These are phyloP conservation scores for Pseudogymnoascus sp. DNA, from an alignment of 2,329 filamentous ascomycete species.

Conservation along the genomic window DNA sequence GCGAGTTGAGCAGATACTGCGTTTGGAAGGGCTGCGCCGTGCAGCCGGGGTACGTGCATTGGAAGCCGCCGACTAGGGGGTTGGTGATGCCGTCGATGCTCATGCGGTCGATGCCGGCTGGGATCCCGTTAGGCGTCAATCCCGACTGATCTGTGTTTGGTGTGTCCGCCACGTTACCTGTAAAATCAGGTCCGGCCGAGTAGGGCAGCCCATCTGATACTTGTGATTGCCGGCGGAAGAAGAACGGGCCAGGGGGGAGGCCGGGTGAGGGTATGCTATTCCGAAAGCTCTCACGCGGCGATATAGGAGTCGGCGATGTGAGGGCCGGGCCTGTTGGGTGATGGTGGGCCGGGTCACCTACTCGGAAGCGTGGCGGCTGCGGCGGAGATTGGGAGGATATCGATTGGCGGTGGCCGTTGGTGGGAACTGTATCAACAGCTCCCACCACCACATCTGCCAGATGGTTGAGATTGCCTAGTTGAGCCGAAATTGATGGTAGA, in stretches of 20 bases:
- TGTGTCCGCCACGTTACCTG: constrained; percentile 36
- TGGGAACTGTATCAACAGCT: neutral
- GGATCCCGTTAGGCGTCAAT: constrained; percentile 37
- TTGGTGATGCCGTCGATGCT: constrained; percentile 53
- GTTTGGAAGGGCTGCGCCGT: constrained; percentile 70
- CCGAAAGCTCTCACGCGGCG: constrained; percentile 29
- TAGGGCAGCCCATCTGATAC: constrained; percentile 20
- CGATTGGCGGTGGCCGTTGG: constrained; percentile 14
- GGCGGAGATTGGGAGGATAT: constrained; percentile 26
- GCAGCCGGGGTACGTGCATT: constrained; percentile 58
- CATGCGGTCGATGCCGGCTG: constrained; percentile 44
- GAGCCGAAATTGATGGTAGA: constrained; percentile 25
- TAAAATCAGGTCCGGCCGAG: constrained; percentile 22
- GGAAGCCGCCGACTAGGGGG: constrained; percentile 44
- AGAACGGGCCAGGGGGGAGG: constrained; percentile 12
- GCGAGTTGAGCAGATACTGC: constrained; percentile 69
- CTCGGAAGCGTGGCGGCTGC: constrained; percentile 10
- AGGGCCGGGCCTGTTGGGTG: constrained; percentile 17
- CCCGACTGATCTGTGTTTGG: constrained; percentile 39
- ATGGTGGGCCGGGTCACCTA: constrained; percentile 20
- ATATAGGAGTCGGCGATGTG: constrained; percentile 24
- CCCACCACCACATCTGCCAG: constrained; percentile 17
- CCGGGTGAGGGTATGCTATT: constrained; percentile 32
- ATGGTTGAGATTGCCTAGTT: constrained; percentile 23
- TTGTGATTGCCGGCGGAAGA: constrained; percentile 22